Evolutionary conservation across 306 rosid species (phyloP).

Genomic region (Hippophae rhamnoides): DNA sequence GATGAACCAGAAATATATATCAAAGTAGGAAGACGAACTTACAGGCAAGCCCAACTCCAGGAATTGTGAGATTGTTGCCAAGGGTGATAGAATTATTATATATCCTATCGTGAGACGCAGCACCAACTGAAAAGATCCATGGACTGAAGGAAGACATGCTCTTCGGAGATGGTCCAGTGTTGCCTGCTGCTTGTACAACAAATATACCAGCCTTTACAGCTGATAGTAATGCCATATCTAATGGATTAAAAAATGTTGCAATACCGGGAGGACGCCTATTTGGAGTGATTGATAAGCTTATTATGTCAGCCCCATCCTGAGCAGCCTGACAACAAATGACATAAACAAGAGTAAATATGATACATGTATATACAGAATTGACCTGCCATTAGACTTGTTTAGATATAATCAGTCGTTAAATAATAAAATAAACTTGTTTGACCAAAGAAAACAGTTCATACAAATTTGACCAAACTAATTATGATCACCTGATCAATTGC

Average conservation of each 20-base stretch:
- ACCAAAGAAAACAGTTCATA: conserved; percentile 10
- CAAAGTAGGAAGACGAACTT: conserved; percentile 25
- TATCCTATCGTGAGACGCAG: conserved; percentile 75
- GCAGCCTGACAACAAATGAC: conserved; percentile 61
- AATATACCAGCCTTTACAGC: conserved; percentile 90
- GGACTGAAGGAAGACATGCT: conserved; percentile 98
- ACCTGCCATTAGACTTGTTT: not conserved
- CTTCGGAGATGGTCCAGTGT: conserved; percentile 91
- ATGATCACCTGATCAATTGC: conserved; percentile 83
- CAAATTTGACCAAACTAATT: conserved; percentile 4
- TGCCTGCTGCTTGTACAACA: conserved; percentile 97
- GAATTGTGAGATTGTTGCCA: conserved; percentile 69
- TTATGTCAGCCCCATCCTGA: conserved; percentile 85
- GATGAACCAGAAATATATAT: not conserved
- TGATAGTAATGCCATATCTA: conserved; percentile 91
- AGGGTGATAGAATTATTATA: conserved; percentile 76
- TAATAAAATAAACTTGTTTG: conserved; percentile 1
- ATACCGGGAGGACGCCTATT: conserved; percentile 95
- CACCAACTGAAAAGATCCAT: conserved; percentile 89
- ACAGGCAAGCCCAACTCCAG: conserved; percentile 93
- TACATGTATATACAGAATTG: not conserved
- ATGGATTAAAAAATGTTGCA: conserved; percentile 93
- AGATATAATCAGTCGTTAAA: not conserved
- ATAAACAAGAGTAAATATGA: not conserved
- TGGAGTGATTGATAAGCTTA: conserved; percentile 87